These are phyloP conservation scores for Triticum aestivum DNA, from an alignment of 176 grass and related monocot species.

Conservation along the genomic window IWGSC_CS_RefSeq_v2.1 NC_057796.1:184466477-184466976, in stretches of 20 bases:
- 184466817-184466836: background rate
- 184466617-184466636: background rate
- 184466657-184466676: background rate
- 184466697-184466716: background rate
- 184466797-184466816: background rate
- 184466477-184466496: no score
- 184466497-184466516: no score
- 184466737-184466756: background rate
- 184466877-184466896: background rate
- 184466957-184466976: background rate
- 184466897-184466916: background rate
- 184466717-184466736: background rate
- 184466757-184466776: background rate
- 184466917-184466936: background rate
- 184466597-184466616: conserved; percentile 34
- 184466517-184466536: conserved; percentile 16
- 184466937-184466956: background rate
- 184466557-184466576: conserved; percentile 49
- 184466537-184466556: conserved; percentile 35
- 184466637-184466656: background rate
- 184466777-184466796: background rate
- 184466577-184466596: conserved; percentile 42
- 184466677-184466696: background rate
- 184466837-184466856: background rate
- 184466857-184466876: background rate